phyloP scores from a whole-genome alignment of 2,329 filamentous ascomycete genomes.

The Leptodontidium sp. region DNA sequence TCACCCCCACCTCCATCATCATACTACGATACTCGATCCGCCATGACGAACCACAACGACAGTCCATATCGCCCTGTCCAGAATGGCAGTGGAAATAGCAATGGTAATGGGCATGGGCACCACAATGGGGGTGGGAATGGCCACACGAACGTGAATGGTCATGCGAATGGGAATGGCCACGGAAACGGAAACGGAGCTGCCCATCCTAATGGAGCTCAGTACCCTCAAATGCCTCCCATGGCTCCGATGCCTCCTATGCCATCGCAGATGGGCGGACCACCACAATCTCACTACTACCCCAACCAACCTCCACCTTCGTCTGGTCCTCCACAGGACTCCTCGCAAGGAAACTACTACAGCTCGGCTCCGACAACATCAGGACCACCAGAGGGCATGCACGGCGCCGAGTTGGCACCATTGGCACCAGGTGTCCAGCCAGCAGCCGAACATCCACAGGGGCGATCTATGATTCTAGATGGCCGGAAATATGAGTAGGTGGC shows the following conservation, averaged over 20 bases:
- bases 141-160: neutral
- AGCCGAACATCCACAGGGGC: slow-evolving; percentile 32
- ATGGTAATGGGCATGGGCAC: too few species aligned
- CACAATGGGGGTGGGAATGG: too few species aligned
- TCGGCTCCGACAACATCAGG: slow-evolving; percentile 33
- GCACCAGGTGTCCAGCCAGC: slow-evolving; percentile 34
- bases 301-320: neutral
- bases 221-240: neutral
- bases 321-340: slow-evolving; percentile 21
- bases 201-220: neutral
- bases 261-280: slow-evolving; percentile 6
- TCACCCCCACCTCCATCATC: neutral
- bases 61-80: slow-evolving; percentile 7
- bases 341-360: slow-evolving; percentile 33
- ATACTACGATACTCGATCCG: slow-evolving; percentile 7
- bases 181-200: neutral
- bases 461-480: slow-evolving; percentile 34
- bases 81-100: slow-evolving; percentile 1
- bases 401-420: slow-evolving; percentile 31
- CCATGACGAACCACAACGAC: neutral
- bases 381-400: slow-evolving; percentile 17
- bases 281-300: slow-evolving; percentile 6
- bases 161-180: too few species aligned
- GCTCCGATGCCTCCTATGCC: neutral
- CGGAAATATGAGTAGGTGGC: slow-evolving; percentile 44